A percentile compares a stretch with the other conserved stretches of the same genome.
Conservation (phyloP, 306 rosid genomes). For the Sphenostylis stenocarpa region DNA sequence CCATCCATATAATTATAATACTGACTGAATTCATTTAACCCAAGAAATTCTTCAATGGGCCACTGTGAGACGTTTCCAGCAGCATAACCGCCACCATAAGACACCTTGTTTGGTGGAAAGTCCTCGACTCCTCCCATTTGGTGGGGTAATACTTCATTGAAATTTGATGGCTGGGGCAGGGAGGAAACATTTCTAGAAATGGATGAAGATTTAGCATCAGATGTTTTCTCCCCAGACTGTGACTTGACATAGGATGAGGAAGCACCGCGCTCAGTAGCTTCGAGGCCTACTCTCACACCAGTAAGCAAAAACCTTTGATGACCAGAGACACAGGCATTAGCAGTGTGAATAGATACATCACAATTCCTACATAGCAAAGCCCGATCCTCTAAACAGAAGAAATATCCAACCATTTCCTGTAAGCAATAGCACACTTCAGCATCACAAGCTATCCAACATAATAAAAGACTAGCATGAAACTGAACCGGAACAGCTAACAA, state of each 20-base stretch:
- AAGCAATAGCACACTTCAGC: neutral
- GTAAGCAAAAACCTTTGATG: constrained; percentile 81
- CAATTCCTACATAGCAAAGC: constrained; percentile 89
- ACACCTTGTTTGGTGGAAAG: neutral
- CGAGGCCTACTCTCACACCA: constrained; percentile 75
- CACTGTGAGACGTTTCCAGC: constrained; percentile 11
- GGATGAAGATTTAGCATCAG: constrained; percentile 42
- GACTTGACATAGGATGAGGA: constrained; percentile 48
- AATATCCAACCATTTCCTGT: constrained; percentile 86
- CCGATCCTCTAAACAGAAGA: constrained; percentile 90
- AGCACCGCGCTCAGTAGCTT: constrained; percentile 48
- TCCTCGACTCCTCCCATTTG: neutral
- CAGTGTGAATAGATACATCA: constrained; percentile 74
- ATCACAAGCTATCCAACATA: constrained; percentile 14
- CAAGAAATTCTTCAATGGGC: constrained; percentile 8
- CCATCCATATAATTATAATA: constrained; percentile 10
- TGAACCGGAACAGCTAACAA: neutral
- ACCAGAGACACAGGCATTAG: constrained; percentile 53
- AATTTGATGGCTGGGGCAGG: neutral
- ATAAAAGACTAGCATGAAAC: neutral
- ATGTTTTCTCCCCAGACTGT: constrained; percentile 46
- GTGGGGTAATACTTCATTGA: neutral
- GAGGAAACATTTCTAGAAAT: constrained; percentile 39
- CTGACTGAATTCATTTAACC: constrained; percentile 3
- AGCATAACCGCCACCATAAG: neutral